Conservation (phyloP, 371 early-diverging fungal genomes). For the Capillidium heterosporum region DNA sequence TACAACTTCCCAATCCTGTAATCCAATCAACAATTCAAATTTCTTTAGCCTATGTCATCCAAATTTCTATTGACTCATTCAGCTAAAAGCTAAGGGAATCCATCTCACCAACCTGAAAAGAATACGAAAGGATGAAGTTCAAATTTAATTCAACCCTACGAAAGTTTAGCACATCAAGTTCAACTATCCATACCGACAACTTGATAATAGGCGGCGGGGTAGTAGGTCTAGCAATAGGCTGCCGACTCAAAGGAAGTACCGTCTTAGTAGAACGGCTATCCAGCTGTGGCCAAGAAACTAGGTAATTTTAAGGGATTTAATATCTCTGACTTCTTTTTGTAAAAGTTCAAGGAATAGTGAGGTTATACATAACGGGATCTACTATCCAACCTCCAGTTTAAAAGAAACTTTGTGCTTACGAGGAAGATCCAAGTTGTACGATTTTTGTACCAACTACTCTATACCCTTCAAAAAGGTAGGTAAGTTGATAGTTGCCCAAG, state of each 20-base stretch:
- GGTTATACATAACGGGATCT: constrained; percentile 82
- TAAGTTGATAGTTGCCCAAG: constrained; percentile 68
- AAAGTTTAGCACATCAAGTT: too few species aligned
- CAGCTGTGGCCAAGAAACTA: constrained; percentile 4
- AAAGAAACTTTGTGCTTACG: constrained; percentile 64
- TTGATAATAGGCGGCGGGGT: constrained; percentile 67
- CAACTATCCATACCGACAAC: constrained; percentile 28
- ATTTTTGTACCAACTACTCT: constrained; percentile 21
- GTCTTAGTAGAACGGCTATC: too few species aligned
- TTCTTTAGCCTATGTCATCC: too few species aligned
- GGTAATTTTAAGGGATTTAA: constrained; percentile 2
- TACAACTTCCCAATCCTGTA: too few species aligned
- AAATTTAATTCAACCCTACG: too few species aligned
- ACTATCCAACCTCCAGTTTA: constrained; percentile 59
- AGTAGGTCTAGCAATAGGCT: constrained; percentile 51
- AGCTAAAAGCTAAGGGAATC: too few species aligned
- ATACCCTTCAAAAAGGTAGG: constrained; percentile 36
- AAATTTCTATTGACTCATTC: too few species aligned
- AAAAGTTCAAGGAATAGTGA: constrained; percentile 73
- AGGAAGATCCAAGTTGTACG: constrained; percentile 52
- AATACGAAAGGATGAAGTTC: too few species aligned
- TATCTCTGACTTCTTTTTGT: background rate
- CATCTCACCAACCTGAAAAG: too few species aligned
- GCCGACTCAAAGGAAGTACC: too few species aligned
- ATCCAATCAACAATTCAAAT: too few species aligned